Base-by-base conservation (phyloP, 176 grass and related monocot species). In the Aechmea fasciata region DNA sequence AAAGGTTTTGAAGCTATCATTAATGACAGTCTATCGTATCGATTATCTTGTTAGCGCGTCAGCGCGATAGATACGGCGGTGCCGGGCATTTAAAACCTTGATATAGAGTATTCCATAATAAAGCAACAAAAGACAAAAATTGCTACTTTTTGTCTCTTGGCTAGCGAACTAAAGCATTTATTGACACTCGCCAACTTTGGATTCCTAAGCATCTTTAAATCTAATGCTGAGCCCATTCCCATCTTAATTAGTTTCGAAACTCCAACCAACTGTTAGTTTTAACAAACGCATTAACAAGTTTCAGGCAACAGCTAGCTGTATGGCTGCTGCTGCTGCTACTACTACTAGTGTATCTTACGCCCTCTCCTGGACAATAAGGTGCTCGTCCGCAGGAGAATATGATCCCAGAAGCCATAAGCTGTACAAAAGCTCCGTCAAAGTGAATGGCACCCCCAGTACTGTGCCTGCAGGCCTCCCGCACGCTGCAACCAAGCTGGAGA, bases 141-240 rank as follows among this genome's bases (percentile, higher is more conserved):
- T 1, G 18, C 17, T 5, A 14, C 24, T 64, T 66, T 73, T 77
- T 78, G 83, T 85, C 70, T 24, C 66, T n/a, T 66, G 59, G 70
- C 13, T 28, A 52, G 25, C 51, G 73, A 68, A 62, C 57, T 22
- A 2, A 63, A 11, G 13, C 2, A 13, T 13, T 1, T 79, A 49
- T 75, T n/a, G 71, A 49, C 63, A 41, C 79, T 75, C 75, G 79
- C 75, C 63, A 65, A 65, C 63, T 65, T 65, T 65, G 25, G 63
- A 65, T 25, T 65, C 49, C 20, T 13, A n/a, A 1, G 15, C 48
- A 25, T 15, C 3, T 67, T 71, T 71, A 67, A 78, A 20, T 51
- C 47, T 15, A 28, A 24, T 11, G 67, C 17, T 48, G 47, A 14
- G 8, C 71, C 18, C 55, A 11, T 18, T 22, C 29, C 29, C 29